Percentiles rank a stretch among this genome's conserved stretches.
Conservation (phyloP, 208 protist species). For the Strigomonas culicis region DNA sequence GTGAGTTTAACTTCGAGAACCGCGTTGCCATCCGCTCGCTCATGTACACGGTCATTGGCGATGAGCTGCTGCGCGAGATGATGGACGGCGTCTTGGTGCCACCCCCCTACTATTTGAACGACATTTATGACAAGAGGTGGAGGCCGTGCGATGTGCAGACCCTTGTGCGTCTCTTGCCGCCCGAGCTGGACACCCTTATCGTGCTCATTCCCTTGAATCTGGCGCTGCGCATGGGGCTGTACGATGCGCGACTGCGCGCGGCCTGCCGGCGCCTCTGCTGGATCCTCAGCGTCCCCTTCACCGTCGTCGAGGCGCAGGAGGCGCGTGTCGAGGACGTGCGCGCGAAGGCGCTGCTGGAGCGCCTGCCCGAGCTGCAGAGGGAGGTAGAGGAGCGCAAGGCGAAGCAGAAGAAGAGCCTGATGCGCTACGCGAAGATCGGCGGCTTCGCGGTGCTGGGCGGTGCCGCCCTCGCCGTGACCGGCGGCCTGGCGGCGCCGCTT, state of each 20-base stretch:
- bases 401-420: conserved; percentile 30
- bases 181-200: conserved; percentile 43
- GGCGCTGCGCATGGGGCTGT: conserved; percentile 41
- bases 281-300: conserved; percentile 55
- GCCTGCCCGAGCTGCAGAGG: conserved; percentile 12
- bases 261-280: conserved; percentile 61
- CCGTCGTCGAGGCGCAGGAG: conserved; percentile 59
- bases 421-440: conserved; percentile 57
- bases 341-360: not conserved
- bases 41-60: conserved; percentile 52
- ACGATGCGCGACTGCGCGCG: conserved; percentile 71
- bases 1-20: conserved; percentile 42
- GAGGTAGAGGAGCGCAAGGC: conserved; percentile 27
- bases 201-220: conserved; percentile 69
- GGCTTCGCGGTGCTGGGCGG: conserved; percentile 71
- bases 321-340: conserved; percentile 10
- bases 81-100: conserved; percentile 68
- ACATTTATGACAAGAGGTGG: conserved; percentile 32
- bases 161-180: conserved; percentile 35
- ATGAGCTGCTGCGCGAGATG: conserved; percentile 38
- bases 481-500: conserved; percentile 68
- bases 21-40: conserved; percentile 56
- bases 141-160: conserved; percentile 32
- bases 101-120: conserved; percentile 40
- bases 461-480: conserved; percentile 53